These are phyloP conservation scores for Talaromyces proteolyticus DNA, from an alignment of 495 filamentous ascomycete genomes.

Conservation along the genomic window DNA sequence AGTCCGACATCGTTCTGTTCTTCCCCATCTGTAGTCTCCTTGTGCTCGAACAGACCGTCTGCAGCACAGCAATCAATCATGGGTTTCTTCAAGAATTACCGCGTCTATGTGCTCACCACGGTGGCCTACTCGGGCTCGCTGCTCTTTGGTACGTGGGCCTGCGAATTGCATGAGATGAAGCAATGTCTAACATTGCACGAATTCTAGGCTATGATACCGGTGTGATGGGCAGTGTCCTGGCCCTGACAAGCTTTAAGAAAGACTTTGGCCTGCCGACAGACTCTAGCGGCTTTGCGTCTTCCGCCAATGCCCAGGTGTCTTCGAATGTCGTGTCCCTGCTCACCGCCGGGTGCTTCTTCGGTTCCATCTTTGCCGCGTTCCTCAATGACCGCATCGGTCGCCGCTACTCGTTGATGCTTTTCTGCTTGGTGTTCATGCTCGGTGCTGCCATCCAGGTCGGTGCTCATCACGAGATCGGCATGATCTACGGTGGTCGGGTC, in stretches of 20 bases:
- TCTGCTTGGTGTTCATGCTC: conserved; percentile 52
- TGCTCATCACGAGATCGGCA: conserved; percentile 25
- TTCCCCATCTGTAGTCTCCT: background rate
- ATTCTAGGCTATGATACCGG: conserved; percentile 50
- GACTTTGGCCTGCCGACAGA: conserved; percentile 42
- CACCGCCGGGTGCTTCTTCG: conserved; percentile 65
- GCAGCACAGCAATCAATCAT: conserved; percentile 5
- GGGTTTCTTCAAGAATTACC: conserved; percentile 43
- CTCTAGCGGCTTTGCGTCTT: conserved; percentile 21
- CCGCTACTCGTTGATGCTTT: conserved; percentile 50
- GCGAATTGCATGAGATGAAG: background rate
- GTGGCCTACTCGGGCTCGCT: conserved; percentile 49
- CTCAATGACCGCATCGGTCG: conserved; percentile 55
- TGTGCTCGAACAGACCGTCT: conserved; percentile 9
- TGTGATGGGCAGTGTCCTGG: conserved; percentile 53
- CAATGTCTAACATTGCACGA: background rate
- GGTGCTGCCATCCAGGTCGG: conserved; percentile 58
- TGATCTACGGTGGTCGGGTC: conserved; percentile 38
- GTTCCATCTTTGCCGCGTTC: conserved; percentile 52
- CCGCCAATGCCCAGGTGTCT: conserved; percentile 35
- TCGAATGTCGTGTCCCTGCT: conserved; percentile 57
- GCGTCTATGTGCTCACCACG: conserved; percentile 47
- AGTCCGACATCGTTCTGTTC: background rate
- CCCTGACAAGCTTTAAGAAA: conserved; percentile 47
- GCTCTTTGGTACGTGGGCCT: conserved; percentile 39